These are phyloP conservation scores for Rhodotorula graminis DNA, from an alignment of 768 basidiomycete genomes.

Conservation along the genomic window DNA sequence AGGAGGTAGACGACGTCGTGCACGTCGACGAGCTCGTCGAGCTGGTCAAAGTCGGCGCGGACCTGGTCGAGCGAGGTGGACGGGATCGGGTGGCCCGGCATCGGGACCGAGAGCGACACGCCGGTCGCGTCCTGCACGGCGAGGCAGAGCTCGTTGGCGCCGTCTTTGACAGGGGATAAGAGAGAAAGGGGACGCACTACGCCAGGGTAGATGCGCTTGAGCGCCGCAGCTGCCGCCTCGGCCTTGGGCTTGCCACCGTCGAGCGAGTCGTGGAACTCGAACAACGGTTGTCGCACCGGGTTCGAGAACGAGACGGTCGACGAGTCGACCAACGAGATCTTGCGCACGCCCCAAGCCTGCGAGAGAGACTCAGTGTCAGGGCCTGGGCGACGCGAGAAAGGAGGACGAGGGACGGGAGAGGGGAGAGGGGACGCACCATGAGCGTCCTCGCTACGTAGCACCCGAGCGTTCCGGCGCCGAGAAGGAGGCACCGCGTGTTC, in stretches of 20 bases:
- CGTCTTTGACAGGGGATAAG: too few species aligned
- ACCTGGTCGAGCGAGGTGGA: conserved; percentile 55
- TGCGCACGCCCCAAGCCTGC: conserved; percentile 93
- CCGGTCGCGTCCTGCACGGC: conserved; percentile 72
- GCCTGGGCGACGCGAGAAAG: neutral
- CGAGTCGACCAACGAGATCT: conserved; percentile 87
- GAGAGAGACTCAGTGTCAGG: neutral
- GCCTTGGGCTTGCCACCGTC: conserved; percentile 92
- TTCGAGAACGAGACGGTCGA: conserved; percentile 91
- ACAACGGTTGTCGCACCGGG: conserved; percentile 93
- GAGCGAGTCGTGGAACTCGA: conserved; percentile 89
- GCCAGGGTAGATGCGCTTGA: conserved; percentile 88
- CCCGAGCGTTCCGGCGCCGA: conserved; percentile 93
- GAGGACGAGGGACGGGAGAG: neutral
- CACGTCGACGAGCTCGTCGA: conserved; percentile 71
- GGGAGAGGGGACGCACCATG: conserved; percentile 58
- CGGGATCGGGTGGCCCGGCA: conserved; percentile 94
- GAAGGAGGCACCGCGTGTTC: conserved; percentile 68
- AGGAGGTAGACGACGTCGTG: conserved; percentile 90
- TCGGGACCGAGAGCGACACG: conserved; percentile 74
- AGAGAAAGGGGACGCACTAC: conserved; percentile 67
- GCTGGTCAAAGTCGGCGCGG: conserved; percentile 62
- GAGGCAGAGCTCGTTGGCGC: too few species aligned
- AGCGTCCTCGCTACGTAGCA: conserved; percentile 90
- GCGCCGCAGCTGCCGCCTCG: conserved; percentile 72